These are phyloP conservation scores for Ogataea nonfermentans DNA, from an alignment of 805 yeast genomes.

Conservation along the genomic window DNA sequence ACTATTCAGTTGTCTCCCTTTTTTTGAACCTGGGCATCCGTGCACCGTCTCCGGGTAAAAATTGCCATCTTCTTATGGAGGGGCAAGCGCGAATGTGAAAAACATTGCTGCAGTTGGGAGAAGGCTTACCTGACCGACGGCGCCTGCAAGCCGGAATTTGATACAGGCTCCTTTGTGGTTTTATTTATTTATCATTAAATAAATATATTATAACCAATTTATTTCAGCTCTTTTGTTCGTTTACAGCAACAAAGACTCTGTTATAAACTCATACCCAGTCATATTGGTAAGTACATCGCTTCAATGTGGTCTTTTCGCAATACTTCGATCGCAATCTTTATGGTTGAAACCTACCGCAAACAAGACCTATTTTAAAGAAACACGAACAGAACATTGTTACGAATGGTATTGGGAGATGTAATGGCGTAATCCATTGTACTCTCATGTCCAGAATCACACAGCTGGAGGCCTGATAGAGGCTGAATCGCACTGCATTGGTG, in stretches of 20 bases:
- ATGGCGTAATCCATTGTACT: too few relatives aligned
- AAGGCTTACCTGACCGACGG: slow-evolving; percentile 6
- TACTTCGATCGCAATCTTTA: neutral
- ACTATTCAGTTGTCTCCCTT: neutral
- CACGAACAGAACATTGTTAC: too few relatives aligned
- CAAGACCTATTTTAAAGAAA: neutral
- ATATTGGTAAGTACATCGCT: slow-evolving; percentile 10
- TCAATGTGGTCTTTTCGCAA: slow-evolving; percentile 1
- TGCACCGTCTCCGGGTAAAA: slow-evolving; percentile 10
- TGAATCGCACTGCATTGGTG: too few relatives aligned
- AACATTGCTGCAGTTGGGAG: neutral
- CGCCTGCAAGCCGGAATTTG: slow-evolving; percentile 11
- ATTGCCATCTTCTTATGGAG: slow-evolving; percentile 1
- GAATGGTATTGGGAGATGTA: too few relatives aligned
- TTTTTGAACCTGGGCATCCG: neutral
- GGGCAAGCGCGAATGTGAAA: slow-evolving; percentile 2
- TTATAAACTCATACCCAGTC: slow-evolving; percentile 14
- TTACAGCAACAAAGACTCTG: slow-evolving; percentile 4
- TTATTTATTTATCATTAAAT: slow-evolving; percentile 8
- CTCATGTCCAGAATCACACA: too few relatives aligned
- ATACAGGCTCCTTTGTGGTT: slow-evolving; percentile 5
- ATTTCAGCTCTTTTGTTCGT: slow-evolving; percentile 8
- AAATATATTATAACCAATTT: slow-evolving; percentile 6
- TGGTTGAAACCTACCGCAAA: slow-evolving; percentile 1
- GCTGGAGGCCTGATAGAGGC: too few relatives aligned